A percentile compares a stretch with the other conserved stretches of the same genome.
Conservation (phyloP, 768 basidiomycete genomes). For the Amanita exitialis region DNA sequence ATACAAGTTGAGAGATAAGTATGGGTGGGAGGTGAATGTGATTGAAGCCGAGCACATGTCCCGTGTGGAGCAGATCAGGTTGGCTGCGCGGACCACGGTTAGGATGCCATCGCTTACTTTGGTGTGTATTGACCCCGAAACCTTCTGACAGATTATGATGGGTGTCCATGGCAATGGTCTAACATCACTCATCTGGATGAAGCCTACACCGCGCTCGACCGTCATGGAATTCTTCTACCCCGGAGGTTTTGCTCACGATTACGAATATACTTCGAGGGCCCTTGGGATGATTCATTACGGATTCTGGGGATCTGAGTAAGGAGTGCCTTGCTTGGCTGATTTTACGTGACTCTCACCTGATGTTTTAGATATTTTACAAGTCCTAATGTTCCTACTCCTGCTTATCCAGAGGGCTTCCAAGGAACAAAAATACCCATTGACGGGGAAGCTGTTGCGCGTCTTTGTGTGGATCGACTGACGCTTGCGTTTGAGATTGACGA, state of each 20-base stretch:
- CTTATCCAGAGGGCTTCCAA: slow-evolving; percentile 84
- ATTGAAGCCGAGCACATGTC: slow-evolving; percentile 79
- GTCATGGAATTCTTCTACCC: slow-evolving; percentile 92
- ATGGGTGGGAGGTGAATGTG: slow-evolving; percentile 84
- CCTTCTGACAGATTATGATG: slow-evolving; percentile 66
- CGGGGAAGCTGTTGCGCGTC: slow-evolving; percentile 51
- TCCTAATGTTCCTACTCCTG: slow-evolving; percentile 55
- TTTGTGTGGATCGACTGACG: slow-evolving; percentile 48
- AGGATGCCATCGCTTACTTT: not conserved
- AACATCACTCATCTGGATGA: slow-evolving; percentile 89
- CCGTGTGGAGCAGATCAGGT: slow-evolving; percentile 65
- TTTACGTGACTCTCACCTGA: not conserved
- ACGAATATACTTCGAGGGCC: slow-evolving; percentile 72
- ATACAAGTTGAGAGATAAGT: slow-evolving; percentile 50
- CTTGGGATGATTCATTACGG: slow-evolving; percentile 80
- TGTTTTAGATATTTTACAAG: slow-evolving; percentile 56
- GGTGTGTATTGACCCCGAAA: not conserved
- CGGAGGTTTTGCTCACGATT: slow-evolving; percentile 78
- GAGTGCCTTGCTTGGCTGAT: slow-evolving; percentile 4
- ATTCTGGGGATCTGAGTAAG: slow-evolving; percentile 70
- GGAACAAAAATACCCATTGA: slow-evolving; percentile 81
- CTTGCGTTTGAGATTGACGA: slow-evolving; percentile 55
- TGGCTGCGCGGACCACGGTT: slow-evolving; percentile 78
- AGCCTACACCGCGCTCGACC: slow-evolving; percentile 67
- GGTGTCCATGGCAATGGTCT: slow-evolving; percentile 92